These are phyloP conservation scores for Corymbia calophylla DNA, from an alignment of 441 rosid species.

Conservation along the genomic window DNA sequence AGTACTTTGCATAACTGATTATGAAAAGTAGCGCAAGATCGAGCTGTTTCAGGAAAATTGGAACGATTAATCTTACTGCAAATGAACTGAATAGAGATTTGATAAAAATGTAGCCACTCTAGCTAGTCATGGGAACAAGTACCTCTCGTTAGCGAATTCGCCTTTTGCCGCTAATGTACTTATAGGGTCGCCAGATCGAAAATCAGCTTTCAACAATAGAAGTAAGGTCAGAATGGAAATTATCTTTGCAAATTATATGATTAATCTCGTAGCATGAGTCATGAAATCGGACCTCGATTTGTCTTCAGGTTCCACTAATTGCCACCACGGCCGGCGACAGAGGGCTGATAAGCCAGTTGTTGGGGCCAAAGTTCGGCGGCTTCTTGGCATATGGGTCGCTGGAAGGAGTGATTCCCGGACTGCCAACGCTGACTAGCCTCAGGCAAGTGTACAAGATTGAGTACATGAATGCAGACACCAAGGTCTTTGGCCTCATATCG, in stretches of 20 bases:
- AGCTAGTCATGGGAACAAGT: background rate
- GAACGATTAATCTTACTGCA: background rate
- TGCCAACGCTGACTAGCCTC: conserved; percentile 21
- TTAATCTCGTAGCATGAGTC: background rate
- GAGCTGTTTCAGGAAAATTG: background rate
- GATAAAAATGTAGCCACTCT: background rate
- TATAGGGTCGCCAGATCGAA: background rate
- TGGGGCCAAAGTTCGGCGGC: conserved; percentile 27
- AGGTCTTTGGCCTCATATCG: conserved; percentile 29
- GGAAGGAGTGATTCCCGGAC: conserved; percentile 19
- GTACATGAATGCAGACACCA: conserved; percentile 15
- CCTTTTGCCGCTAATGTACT: background rate
- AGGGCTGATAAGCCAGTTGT: conserved; percentile 28
- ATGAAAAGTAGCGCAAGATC: background rate
- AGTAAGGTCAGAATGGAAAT: background rate
- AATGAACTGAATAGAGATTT: background rate
- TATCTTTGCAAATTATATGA: background rate
- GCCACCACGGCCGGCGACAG: conserved; percentile 28
- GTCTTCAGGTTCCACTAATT: conserved; percentile 19
- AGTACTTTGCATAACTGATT: background rate
- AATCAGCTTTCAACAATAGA: background rate
- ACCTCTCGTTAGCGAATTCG: background rate
- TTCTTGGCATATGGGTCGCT: conserved; percentile 22
- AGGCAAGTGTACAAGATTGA: conserved; percentile 13
- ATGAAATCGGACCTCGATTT: background rate